Conservation (phyloP, 1,284 basidiomycete genomes). For the Porogramme epimiltina region DNA sequence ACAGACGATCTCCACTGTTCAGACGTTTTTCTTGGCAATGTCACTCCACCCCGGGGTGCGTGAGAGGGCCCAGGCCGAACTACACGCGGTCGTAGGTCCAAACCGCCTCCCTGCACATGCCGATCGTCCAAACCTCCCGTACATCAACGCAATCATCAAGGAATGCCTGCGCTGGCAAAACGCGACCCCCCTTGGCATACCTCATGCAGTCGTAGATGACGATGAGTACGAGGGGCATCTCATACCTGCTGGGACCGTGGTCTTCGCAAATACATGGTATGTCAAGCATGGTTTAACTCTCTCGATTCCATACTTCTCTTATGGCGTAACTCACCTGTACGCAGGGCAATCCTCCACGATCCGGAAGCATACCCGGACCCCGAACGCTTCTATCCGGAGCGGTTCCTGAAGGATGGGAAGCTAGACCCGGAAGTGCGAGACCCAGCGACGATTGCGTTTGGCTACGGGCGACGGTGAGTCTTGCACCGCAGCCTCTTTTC, state of each 20-base stretch:
- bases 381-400: constrained; percentile 23
- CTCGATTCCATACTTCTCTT: background rate
- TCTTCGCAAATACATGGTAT: constrained; percentile 24
- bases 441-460: constrained; percentile 19
- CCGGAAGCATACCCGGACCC: constrained; percentile 24
- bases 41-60: constrained; percentile 15
- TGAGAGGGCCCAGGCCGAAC: constrained; percentile 14
- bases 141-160: constrained; percentile 21
- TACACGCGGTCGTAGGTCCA: constrained; percentile 12
- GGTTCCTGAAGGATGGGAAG: constrained; percentile 24
- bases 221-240: constrained; percentile 24
- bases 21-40: constrained; percentile 22
- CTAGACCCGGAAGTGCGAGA: constrained; percentile 16
- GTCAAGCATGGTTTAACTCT: background rate
- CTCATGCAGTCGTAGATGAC: constrained; percentile 12
- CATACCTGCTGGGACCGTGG: constrained; percentile 27
- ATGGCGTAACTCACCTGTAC: background rate
- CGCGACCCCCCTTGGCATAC: constrained; percentile 13
- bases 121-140: constrained; percentile 13
- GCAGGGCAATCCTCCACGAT: constrained; percentile 11
- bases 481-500: background rate
- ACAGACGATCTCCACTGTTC: constrained; percentile 20
- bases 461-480: constrained; percentile 20
- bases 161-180: constrained; percentile 21
- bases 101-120: constrained; percentile 16